Evolutionary conservation across 148 eudicot species (phyloP), one percentile per base, ranked within the genome.

Genomic region (Silene uniflora): DNA sequence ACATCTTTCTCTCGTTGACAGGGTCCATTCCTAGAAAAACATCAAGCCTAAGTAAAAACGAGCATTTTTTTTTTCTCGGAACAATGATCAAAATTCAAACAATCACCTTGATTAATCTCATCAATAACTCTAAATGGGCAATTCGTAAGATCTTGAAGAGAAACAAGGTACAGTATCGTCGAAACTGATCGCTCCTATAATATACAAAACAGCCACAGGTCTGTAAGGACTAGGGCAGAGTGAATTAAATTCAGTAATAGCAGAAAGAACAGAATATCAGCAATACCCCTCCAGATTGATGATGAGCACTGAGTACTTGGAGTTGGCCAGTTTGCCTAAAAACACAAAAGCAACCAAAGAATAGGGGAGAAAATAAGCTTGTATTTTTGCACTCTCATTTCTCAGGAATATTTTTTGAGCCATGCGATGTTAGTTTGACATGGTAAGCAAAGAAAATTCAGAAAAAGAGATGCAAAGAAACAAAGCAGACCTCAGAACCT

Each of bases 101-200:
- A 67, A 80, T 39, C 62, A 92, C 99, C 99, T 90, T 95, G 99
- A 85, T 95, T 95, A 52, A 95, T 95, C 84, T 95, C 98, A 89
- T 95, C 98, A 56, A 95, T 97, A 59, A 95, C 99, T 85, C 99
- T 87, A 82, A 95, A 95, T 23, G 99, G 99, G 88, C 99, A 95
- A 80, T 85, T 89, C 16, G 99, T 95, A 62, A 95, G 91, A 85
- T 95, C 99, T 89, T 95, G 99, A 59, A 95, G 84, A 72, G 99
- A 95, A 67, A 95, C 97, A 65, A 95, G 99, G 74, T 95, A 95
- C 52, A 95, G 90, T 84, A 95, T 94, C 18, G 99, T 95, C 70
- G 99, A 90, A 75, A 95, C 99, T 39, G 99, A 95, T n/a, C 97
- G 93, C 85, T 95, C 99, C 99, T 95, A 70, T 64, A 65, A 79